phyloP scores from a whole-genome alignment of 495 filamentous ascomycete genomes.

The Lasiosphaeris hirsuta region DNA sequence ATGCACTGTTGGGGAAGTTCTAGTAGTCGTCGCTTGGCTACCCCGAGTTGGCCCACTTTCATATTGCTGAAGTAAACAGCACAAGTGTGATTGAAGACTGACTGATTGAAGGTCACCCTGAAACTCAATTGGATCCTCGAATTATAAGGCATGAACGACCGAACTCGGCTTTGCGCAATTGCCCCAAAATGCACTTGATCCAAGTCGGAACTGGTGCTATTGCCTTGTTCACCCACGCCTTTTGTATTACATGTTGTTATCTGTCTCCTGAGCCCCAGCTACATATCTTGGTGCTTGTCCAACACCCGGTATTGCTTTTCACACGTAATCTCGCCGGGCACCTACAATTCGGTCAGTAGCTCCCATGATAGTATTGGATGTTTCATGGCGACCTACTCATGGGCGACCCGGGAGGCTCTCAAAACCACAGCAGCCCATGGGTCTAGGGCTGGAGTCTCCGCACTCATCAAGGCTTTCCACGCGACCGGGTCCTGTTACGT shows the following conservation, averaged over 20 bases:
- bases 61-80: too few relatives aligned
- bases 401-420: not conserved
- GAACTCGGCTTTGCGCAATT: too few relatives aligned
- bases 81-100: too few relatives aligned
- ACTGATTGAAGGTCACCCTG: too few relatives aligned
- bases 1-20: too few relatives aligned
- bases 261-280: not conserved
- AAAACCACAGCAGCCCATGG: conserved; percentile 19
- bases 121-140: too few relatives aligned
- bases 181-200: too few relatives aligned
- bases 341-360: not conserved
- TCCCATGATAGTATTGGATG: not conserved
- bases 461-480: conserved; percentile 13
- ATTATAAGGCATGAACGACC: too few relatives aligned
- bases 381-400: not conserved
- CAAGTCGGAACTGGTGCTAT: not conserved
- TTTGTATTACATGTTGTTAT: not conserved
- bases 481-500: conserved; percentile 8
- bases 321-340: conserved; percentile 9
- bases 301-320: conserved; percentile 10
- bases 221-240: not conserved
- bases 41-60: too few relatives aligned
- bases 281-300: not conserved
- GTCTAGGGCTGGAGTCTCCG: conserved; percentile 4
- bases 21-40: too few relatives aligned